Evolutionary conservation across 1,139 yeast species (phyloP), one percentile per base, ranked within the genome.

Genomic region (Kodamaea sp.): DNA sequence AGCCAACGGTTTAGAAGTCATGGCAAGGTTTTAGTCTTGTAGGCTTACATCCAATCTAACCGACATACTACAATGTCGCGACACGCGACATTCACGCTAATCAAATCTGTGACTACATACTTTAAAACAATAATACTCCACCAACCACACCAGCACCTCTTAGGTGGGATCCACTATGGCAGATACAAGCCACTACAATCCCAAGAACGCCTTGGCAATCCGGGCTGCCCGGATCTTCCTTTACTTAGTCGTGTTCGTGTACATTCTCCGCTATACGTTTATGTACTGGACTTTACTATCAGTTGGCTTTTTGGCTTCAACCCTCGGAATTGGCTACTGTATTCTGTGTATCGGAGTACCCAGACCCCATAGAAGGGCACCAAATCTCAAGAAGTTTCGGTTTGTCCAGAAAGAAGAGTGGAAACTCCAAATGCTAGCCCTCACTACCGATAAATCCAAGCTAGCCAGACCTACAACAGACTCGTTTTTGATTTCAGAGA

Each of bases 401-500:
- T 46, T 46, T 18, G 32, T 41, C 10, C 31, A 33, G 18, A 15
- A 30, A 5, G 35, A 39, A 0, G 28, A 38, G 11, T 40, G 50
- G 43, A 31, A 29, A 21, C 29, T 33, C 10, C 40, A 36, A 16
- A 30, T 35, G 5, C 24, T 29, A 15, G 24, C 32, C 5, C 28
- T 48, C 15, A 20, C 13, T 14, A 22, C 39, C 2, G 36, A 39
- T 11, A 24, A 30, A n/a, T 20, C 20, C 3, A 26, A 26, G 9
- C 29, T 37, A 28, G 38, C 33, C 12, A 31, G 32, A 10, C 67
- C 75, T 1, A 56, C 76, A 3, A 66, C 74, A 31, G 70, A 74
- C 19, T 76, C 81, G 15, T 70, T 74, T 41, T 51, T 73, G 3
- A 65, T 83, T 10, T 77, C 83, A 3, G 73, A 70, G 29, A 69